phyloP scores from a whole-genome alignment of 2,329 filamentous ascomycete genomes.

The Exophiala spinifera region DNA sequence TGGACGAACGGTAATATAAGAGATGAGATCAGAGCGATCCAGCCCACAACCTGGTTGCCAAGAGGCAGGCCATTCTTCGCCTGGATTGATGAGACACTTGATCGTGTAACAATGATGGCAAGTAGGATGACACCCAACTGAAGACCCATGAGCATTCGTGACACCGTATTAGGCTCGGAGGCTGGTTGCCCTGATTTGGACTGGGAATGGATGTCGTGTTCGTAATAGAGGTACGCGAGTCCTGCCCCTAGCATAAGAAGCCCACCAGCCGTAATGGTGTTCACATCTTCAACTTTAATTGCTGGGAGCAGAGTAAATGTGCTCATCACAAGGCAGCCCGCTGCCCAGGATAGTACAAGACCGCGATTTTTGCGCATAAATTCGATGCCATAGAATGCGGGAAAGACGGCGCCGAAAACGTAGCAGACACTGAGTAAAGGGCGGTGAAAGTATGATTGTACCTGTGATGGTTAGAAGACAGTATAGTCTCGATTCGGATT shows the following conservation, averaged over 20 bases:
- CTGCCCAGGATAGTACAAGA: constrained; percentile 67
- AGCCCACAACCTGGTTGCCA: constrained; percentile 85
- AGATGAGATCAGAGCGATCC: constrained; percentile 75
- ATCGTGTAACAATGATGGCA: constrained; percentile 80
- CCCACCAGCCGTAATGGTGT: constrained; percentile 74
- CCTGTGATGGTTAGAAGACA: constrained; percentile 49
- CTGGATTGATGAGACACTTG: constrained; percentile 79
- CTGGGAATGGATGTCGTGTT: constrained; percentile 58
- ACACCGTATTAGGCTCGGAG: constrained; percentile 31
- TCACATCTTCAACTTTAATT: constrained; percentile 75
- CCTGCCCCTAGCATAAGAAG: constrained; percentile 73
- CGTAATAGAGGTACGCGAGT: constrained; percentile 73
- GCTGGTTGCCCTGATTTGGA: constrained; percentile 32
- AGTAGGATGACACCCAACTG: constrained; percentile 70
- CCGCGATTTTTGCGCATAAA: constrained; percentile 67
- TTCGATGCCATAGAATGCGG: constrained; percentile 64
- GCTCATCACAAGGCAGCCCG: constrained; percentile 80
- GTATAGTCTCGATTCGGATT: not conserved
- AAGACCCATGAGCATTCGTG: constrained; percentile 45
- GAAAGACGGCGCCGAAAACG: constrained; percentile 73
- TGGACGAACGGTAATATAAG: constrained; percentile 79
- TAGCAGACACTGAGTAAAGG: constrained; percentile 83
- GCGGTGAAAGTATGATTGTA: constrained; percentile 86
- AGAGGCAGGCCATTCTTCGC: constrained; percentile 78
- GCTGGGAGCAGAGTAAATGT: constrained; percentile 85